These are phyloP conservation scores for Ophiosphaerella herpotricha DNA, from an alignment of 2,329 filamentous ascomycete genomes.

Conservation along the genomic window DNA sequence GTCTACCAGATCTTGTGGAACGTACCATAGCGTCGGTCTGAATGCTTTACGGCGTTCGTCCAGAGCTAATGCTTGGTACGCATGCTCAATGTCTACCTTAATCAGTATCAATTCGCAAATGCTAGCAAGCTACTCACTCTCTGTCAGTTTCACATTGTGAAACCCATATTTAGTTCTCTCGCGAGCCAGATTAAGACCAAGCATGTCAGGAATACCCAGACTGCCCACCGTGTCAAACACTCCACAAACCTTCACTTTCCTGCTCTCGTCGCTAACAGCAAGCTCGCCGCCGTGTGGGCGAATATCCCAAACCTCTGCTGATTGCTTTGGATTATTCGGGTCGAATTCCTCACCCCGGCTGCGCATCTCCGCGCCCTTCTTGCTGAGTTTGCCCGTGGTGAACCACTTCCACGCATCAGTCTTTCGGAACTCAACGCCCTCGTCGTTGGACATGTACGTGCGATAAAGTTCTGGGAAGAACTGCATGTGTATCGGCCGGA, in stretches of 20 bases:
- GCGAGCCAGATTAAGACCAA: constrained; percentile 24
- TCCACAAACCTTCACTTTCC: constrained; percentile 49
- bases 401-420: constrained; percentile 37
- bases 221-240: constrained; percentile 57
- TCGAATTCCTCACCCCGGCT: constrained; percentile 14
- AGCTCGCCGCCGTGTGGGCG: constrained; percentile 29
- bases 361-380: constrained; percentile 20
- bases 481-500: constrained; percentile 51
- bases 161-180: constrained; percentile 35
- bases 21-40: constrained; percentile 57
- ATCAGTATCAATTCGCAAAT: neutral
- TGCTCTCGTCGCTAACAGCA: constrained; percentile 24
- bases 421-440: constrained; percentile 29
- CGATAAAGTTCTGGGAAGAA: constrained; percentile 52
- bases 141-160: constrained; percentile 41
- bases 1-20: constrained; percentile 42
- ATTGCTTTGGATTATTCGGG: constrained; percentile 26
- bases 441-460: constrained; percentile 38
- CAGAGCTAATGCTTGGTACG: constrained; percentile 60
- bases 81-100: constrained; percentile 52
- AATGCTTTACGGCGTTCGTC: constrained; percentile 60
- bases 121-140: constrained; percentile 20
- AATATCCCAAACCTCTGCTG: constrained; percentile 43
- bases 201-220: constrained; percentile 53
- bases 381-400: constrained; percentile 42